A percentile compares a stretch with the other conserved stretches of the same genome.
These are phyloP conservation scores for Aegilops speltoides DNA, from an alignment of 176 grass and related monocot species.

Conservation along the genomic window DNA sequence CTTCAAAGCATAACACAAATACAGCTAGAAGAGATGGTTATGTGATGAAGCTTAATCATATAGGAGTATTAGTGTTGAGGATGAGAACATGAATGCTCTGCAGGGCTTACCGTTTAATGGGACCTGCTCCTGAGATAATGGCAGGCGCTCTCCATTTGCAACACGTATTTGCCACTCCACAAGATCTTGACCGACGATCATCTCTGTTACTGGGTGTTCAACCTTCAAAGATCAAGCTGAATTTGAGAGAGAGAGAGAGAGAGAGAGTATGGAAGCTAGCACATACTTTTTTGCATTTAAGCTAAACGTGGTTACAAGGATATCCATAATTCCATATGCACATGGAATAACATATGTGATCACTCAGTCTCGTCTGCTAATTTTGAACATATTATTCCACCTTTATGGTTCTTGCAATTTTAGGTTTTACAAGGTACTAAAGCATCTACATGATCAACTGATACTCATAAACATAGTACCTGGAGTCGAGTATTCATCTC, in stretches of 20 bases:
- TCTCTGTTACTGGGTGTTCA: slow-evolving; percentile 95
- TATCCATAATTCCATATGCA: not conserved
- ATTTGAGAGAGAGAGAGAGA: not conserved
- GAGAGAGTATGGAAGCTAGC: not conserved
- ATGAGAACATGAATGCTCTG: not conserved
- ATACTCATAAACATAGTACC: slow-evolving; percentile 37
- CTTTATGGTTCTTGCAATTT: not conserved
- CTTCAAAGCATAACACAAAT: not conserved
- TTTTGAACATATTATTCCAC: not conserved
- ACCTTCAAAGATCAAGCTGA: slow-evolving; percentile 54
- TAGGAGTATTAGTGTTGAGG: not conserved
- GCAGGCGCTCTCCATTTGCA: slow-evolving; percentile 86
- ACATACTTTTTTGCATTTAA: not conserved
- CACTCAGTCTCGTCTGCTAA: not conserved
- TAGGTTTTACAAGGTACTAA: slow-evolving; percentile 5
- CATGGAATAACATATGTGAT: not conserved
- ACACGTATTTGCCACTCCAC: slow-evolving; percentile 99
- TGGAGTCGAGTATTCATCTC: slow-evolving; percentile 99
- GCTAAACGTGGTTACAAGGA: not conserved
- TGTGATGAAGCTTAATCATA: not conserved
- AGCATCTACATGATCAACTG: not conserved
- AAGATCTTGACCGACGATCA: slow-evolving; percentile 97
- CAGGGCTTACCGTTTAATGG: slow-evolving; percentile 70
- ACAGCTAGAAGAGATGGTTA: slow-evolving; percentile 5
- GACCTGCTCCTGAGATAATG: slow-evolving; percentile 74